Evolutionary conservation across 108 stramenopile genomes (phyloP), one percentile per base, ranked within the genome.

Genomic region (Pseudonitzschia multistriata): DNA sequence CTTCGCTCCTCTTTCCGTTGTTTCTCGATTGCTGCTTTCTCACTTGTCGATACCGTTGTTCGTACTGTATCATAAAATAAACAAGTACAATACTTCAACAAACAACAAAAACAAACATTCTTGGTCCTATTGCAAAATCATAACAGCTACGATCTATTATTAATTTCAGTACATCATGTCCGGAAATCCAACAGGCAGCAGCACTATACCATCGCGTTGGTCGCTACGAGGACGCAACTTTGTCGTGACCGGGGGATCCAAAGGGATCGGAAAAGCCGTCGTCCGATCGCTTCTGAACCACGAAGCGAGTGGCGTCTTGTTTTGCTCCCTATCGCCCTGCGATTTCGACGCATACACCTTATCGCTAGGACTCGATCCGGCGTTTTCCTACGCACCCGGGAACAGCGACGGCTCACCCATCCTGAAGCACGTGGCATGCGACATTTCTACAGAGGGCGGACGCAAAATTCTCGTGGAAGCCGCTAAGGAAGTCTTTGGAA

Each of bases 361-460:
- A 1, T 56, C 69, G 11, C 71, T 83, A n/a, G 30, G 78, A 65
- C 31, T 59, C 31, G 57, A 59, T 33, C 28, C 24, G 7, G 42
- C 66, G 1, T 79, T 66, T 59, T 29, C 73, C 6, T 25, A 17
- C 6, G 3, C 22, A 29, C 7, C 27, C 28, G 33, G 28, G 22
- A 19, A 53, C 25, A 19, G 8, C 8, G 52, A 19, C 25, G 52
- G 25, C 25, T 54, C 62, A 40, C 2, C 61, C 10, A 67, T 34
- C 31, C 42, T 88, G 31, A 8, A 55, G 35, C 82, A 83, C 48
- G 71, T 79, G 8, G 34, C 24, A 3, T 82, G 81, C 62, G 96
- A 96, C 65, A 67, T 96, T 13, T 73, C 88, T 14, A 86, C 82
- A 10, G 30, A 68, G 10, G 87, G 86, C 25, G 93, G 90, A 28